Evolutionary conservation across 176 grass and related monocot genomes (phyloP).

Genomic region (Phyllostachys edulis): DNA sequence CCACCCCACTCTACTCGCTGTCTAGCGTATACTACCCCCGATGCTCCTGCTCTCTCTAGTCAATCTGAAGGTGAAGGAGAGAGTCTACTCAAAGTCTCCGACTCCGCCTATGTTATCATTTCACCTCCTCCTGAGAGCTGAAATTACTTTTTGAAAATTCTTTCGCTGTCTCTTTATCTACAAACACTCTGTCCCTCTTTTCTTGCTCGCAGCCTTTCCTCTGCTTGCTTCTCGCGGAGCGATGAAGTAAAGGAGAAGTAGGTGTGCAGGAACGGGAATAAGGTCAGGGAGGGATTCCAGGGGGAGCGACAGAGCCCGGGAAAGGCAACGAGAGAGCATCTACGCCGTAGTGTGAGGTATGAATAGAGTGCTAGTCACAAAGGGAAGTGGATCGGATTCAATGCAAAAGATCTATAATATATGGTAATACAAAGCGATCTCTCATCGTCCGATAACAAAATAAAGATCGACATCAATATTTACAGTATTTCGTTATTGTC

Average conservation of each 20-base stretch:
- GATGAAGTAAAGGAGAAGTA: neutral
- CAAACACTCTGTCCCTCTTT: neutral
- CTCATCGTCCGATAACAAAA: no score
- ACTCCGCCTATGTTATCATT: neutral
- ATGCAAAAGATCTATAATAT: no score
- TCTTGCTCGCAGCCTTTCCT: neutral
- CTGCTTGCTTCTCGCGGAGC: neutral
- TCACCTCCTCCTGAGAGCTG: neutral
- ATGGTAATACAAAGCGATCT: no score
- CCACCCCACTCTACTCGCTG: neutral
- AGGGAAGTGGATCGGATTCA: no score
- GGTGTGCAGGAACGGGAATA: slow-evolving; percentile 12
- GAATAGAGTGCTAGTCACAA: no score
- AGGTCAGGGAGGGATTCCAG: slow-evolving; percentile 8
- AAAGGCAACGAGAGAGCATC: slow-evolving; percentile 11
- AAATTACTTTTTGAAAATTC: slow-evolving; percentile 13
- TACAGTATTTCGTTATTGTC: no score
- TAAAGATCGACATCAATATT: no score
- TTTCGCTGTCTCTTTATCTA: neutral
- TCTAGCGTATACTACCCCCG: neutral
- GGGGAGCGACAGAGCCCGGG: neutral
- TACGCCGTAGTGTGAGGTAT: neutral
- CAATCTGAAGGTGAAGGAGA: neutral
- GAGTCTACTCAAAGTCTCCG: neutral
- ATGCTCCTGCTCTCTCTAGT: neutral